Evolutionary conservation across 2,329 filamentous ascomycete genomes (phyloP), one percentile per base, ranked within the genome.

Genomic region (Diaporthe humulicola): DNA sequence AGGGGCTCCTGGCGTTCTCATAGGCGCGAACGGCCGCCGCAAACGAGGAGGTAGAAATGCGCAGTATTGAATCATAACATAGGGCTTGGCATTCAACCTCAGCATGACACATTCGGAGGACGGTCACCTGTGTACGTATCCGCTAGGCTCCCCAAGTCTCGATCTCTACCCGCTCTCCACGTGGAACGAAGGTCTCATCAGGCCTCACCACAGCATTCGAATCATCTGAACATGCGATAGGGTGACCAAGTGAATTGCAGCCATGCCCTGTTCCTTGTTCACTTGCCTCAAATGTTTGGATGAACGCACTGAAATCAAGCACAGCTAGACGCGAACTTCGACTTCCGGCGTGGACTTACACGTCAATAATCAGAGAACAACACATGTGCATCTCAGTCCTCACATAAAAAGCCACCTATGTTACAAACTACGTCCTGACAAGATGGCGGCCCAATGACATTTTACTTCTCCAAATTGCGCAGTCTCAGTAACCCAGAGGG

Each of bases 401-500:
- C 45, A 71, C 58, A 64, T 54, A 10, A 61, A 54, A 64, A 52
- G 70, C 57, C 70, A 54, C 48, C 36, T 45, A 56, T 64, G 45
- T 45, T 36, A 54, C 58, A 69, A 40, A 54, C 48, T 40, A 40
- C 22, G 64, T 54, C 48, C 48, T 54, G 45, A 45, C 48, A 48
- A 64, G 60, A 33, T 14, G n/a, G 25, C 30, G 25, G 36, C 38
- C 70, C 70, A 72, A 72, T 72, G 57, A 50, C 36, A 64, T 19
- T 10, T 72, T 64, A 36, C 25, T 50, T 33, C 50, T 56, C 33
- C 36, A 72, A 54, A 72, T 72, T 72, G 38, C 57, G 54, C 54
- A 45, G 70, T 72, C 70, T 72, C 70, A 72, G 70, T 25, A 50
- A 7, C 25, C 57, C 19, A 42, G 33, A 52, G 70, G 36, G 57